A percentile compares a stretch with the other conserved stretches of the same genome.
Evolutionary conservation across 495 filamentous ascomycete species (phyloP).

Genomic region (Penicillium lagena): DNA sequence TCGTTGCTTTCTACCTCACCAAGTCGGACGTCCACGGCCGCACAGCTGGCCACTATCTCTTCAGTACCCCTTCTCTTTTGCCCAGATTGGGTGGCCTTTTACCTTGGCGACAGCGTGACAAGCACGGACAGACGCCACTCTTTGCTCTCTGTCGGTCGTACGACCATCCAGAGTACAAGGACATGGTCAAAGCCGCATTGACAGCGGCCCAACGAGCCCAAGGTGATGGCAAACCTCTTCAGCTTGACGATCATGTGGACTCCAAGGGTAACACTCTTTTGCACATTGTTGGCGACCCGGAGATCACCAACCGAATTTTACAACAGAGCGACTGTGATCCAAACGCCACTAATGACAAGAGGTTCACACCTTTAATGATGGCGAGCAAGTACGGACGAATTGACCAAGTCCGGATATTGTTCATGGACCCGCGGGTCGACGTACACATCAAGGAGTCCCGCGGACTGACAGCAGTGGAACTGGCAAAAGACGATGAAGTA

Average conservation of each 20-base stretch:
- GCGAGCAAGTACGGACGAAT: conserved; percentile 98
- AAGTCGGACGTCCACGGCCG: conserved; percentile 78
- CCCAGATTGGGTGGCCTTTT: conserved; percentile 64
- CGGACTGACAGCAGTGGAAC: conserved; percentile 89
- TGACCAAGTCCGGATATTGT: conserved; percentile 84
- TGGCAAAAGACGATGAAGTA: conserved; percentile 98
- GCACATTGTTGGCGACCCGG: conserved; percentile 84
- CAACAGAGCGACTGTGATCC: conserved; percentile 83
- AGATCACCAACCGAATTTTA: conserved; percentile 68
- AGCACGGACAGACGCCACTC: conserved; percentile 92
- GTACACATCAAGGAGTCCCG: conserved; percentile 75
- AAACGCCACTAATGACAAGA: conserved; percentile 94
- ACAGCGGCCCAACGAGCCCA: conserved; percentile 68
- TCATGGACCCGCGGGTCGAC: conserved; percentile 83
- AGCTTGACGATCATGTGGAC: conserved; percentile 91
- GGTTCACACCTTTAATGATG: conserved; percentile 94
- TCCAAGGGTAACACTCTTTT: conserved; percentile 87
- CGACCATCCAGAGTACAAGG: conserved; percentile 78
- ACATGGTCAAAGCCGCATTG: conserved; percentile 78
- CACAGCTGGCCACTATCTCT: conserved; percentile 92
- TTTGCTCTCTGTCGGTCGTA: conserved; percentile 94
- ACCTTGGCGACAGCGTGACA: conserved; percentile 87
- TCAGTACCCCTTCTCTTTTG: conserved; percentile 80
- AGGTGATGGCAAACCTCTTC: conserved; percentile 69
- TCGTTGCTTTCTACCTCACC: conserved; percentile 59